Evolutionary conservation across 2,329 filamentous ascomycete species (phyloP), one percentile per base, ranked within the genome.

Genomic region (Colletotrichum australisinense): DNA sequence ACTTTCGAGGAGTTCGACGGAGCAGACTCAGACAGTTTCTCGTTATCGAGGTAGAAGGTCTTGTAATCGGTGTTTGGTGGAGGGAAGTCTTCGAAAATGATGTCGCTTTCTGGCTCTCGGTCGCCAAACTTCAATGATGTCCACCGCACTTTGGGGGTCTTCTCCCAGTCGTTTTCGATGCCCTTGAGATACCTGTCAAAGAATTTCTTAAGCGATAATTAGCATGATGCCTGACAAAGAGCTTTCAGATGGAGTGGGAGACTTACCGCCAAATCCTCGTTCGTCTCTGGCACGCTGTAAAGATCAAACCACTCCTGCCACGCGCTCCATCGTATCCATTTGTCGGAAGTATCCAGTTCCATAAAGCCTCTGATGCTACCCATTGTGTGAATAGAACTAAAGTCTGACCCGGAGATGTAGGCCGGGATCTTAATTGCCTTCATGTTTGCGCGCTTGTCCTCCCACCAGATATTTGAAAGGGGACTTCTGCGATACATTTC

Each of bases 261-360:
- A 63, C 69, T 24, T 2, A 75, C 73, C 22, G 78, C 74, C 1
- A 87, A 78, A 46, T 87, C 83, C 9, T 81, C 76, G 12, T 77
- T 78, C 1, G 80, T 78, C 32, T 83, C 78, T 1, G 76, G 76
- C 5, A 79, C 77, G 38, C 77, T 79, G 70, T 83, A 87, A 2
- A 86, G 75, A 53, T 86, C 85, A 57, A 81, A 83, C 85, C 85
- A 87, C 69, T 87, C 85, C 69, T 86, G 84, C 6, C 79, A 80
- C 1, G 78, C 78, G 63, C 79, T 78, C 79, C 80, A 82, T 1
- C 81, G 80, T 30, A 86, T 79, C 84, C 84, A 86, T 74, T 86
- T 86, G 14, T 84, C 76, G 11, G 81, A 76, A 19, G 78, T 75
- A 0, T 77, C 75, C 6, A 84, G 75, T 67, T 84, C 76, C 62